These are phyloP conservation scores for Candida easanensis DNA, from an alignment of 805 yeast genomes.

Conservation along the genomic window DNA sequence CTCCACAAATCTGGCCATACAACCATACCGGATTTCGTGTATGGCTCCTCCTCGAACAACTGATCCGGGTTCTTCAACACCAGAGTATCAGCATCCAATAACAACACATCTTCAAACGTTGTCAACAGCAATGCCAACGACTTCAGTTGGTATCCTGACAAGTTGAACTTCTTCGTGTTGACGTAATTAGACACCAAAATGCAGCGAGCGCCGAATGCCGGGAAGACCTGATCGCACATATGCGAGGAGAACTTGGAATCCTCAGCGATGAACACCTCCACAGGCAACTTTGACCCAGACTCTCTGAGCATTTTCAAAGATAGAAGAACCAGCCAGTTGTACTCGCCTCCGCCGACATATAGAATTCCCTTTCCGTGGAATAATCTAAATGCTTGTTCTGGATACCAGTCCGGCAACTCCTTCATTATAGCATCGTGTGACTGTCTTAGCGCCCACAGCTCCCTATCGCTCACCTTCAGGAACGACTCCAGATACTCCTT, in stretches of 20 bases:
- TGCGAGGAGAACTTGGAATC: slow-evolving; percentile 68
- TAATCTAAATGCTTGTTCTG: slow-evolving; percentile 32
- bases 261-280: slow-evolving; percentile 78
- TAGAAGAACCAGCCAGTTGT: slow-evolving; percentile 58
- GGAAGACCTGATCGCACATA: slow-evolving; percentile 63
- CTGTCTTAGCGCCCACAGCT: slow-evolving; percentile 14
- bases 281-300: slow-evolving; percentile 66
- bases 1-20: slow-evolving; percentile 76
- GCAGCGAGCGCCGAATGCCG: slow-evolving; percentile 63
- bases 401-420: slow-evolving; percentile 39
- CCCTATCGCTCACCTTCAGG: slow-evolving; percentile 16
- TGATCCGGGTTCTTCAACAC: slow-evolving; percentile 50
- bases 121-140: slow-evolving; percentile 72
- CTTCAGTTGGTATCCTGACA: slow-evolving; percentile 64
- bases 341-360: slow-evolving; percentile 73
- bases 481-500: slow-evolving; percentile 23
- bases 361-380: slow-evolving; percentile 59
- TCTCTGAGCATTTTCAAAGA: slow-evolving; percentile 56
- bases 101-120: slow-evolving; percentile 68
- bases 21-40: slow-evolving; percentile 39
- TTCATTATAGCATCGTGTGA: slow-evolving; percentile 23
- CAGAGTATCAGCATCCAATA: slow-evolving; percentile 74
- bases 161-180: slow-evolving; percentile 39
- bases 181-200: slow-evolving; percentile 46
- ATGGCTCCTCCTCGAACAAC: slow-evolving; percentile 36